Conservation (phyloP, 202 grass and related monocot genomes). For the Cymbopogon flexuosus region DNA sequence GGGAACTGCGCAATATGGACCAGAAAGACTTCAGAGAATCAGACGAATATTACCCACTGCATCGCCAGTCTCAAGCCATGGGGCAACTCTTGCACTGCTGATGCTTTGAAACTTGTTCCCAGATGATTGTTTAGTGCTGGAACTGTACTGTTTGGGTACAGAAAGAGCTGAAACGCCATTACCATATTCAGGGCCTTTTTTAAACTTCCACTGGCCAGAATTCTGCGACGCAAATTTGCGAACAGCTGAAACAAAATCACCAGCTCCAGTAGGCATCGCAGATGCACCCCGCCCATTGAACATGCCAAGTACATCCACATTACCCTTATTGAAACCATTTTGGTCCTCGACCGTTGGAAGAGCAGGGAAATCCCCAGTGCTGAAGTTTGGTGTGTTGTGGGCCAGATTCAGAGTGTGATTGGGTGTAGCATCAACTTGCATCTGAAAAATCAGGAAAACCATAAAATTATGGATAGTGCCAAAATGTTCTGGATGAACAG, state of each 20-base stretch:
- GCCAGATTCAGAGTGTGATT: slow-evolving; percentile 47
- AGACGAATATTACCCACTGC: slow-evolving; percentile 74
- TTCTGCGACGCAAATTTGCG: slow-evolving; percentile 63
- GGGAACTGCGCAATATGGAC: neutral
- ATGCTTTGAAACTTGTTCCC: slow-evolving; percentile 68
- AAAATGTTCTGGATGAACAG: neutral
- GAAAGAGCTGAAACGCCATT: slow-evolving; percentile 48
- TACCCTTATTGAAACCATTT: slow-evolving; percentile 54
- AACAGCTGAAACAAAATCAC: slow-evolving; percentile 89
- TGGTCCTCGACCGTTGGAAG: slow-evolving; percentile 60
- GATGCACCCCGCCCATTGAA: slow-evolving; percentile 38
- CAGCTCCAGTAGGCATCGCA: slow-evolving; percentile 42
- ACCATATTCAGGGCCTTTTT: slow-evolving; percentile 52
- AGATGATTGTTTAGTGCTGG: slow-evolving; percentile 46
- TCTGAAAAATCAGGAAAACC: slow-evolving; percentile 43
- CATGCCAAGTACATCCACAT: slow-evolving; percentile 35
- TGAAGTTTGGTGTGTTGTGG: slow-evolving; percentile 59
- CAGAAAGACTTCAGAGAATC: slow-evolving; percentile 23
- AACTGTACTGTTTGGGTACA: slow-evolving; percentile 54
- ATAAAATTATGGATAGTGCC: neutral
- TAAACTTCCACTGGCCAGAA: slow-evolving; percentile 56
- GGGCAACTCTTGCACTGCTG: slow-evolving; percentile 44
- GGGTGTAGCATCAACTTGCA: slow-evolving; percentile 73
- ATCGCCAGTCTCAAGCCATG: slow-evolving; percentile 96
- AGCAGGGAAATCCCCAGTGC: slow-evolving; percentile 76